Percentiles rank a stretch among this genome's conserved stretches.
Conservation (phyloP, 2,329 filamentous ascomycete species). For the Chaetomium globosum region DNA sequence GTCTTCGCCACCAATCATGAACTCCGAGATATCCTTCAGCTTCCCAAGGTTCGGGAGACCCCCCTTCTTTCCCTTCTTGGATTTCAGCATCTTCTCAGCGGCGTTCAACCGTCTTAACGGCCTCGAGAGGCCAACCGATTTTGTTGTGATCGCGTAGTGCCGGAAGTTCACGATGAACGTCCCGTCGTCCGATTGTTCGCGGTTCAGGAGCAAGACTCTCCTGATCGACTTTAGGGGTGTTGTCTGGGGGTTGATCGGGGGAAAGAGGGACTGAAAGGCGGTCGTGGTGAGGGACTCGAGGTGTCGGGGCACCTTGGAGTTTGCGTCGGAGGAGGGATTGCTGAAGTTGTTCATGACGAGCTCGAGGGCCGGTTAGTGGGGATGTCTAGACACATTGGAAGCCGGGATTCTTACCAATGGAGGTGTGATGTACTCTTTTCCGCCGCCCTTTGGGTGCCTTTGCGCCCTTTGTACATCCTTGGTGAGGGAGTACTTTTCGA, state of each 20-base stretch:
- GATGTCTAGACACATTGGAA: not conserved
- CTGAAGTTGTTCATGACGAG: constrained; percentile 99
- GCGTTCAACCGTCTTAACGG: constrained; percentile 81
- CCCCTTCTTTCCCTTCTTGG: constrained; percentile 65
- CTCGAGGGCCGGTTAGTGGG: constrained; percentile 46
- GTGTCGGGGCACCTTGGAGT: constrained; percentile 81
- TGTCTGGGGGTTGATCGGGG: constrained; percentile 88
- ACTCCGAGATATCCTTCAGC: constrained; percentile 91
- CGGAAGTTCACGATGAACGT: constrained; percentile 83
- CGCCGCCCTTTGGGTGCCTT: constrained; percentile 78
- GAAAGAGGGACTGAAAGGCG: constrained; percentile 94
- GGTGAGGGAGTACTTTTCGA: constrained; percentile 91
- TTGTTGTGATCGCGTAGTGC: constrained; percentile 94
- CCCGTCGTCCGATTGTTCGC: constrained; percentile 66
- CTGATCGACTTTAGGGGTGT: constrained; percentile 91
- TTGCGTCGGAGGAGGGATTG: constrained; percentile 61
- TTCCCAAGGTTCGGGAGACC: constrained; percentile 85
- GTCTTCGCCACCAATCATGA: constrained; percentile 80
- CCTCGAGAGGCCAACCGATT: constrained; percentile 80
- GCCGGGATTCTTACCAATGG: constrained; percentile 64
- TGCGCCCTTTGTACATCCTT: constrained; percentile 86
- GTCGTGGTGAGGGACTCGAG: constrained; percentile 91
- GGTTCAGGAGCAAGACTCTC: constrained; percentile 85
- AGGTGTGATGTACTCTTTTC: constrained; percentile 82
- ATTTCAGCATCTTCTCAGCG: constrained; percentile 73